Base-by-base conservation (phyloP, 1,139 yeast genomes). In the Sugiyamaella castrensis region DNA sequence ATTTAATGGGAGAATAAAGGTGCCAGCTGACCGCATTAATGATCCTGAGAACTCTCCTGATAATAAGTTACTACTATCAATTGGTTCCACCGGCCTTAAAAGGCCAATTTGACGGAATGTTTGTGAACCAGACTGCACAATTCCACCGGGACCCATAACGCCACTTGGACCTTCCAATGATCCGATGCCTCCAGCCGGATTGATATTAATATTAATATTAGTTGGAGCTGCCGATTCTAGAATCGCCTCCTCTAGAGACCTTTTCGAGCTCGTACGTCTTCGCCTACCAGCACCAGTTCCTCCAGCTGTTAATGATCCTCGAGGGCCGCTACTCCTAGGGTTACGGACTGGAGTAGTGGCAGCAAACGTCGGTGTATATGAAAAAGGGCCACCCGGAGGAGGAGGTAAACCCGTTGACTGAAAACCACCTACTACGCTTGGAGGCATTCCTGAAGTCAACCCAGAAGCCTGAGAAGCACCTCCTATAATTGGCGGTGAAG, bases 241-340 rank as follows among this genome's bases (percentile, higher is more conserved):
- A 32, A 63, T 59, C 53, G 59, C 57, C 30, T 63, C 67, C 39
- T 63, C 67, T 15, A 63, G 43, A 7, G 65, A 58, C 16, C 66
- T 56, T 42, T 63, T 63, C 4, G 65, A 58, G 31, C 62, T 59
- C 9, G 64, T 61, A 11, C 60, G 51, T 33, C 65, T 49, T 32
- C 65, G 46, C 27, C 62, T 50, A 11, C 26, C 53, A 42, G 11
- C 55, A 38, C 37, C 51, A 43, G 32, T 53, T 39, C 29, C 43
- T 33, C 13, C 50, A 49, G 33, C 47, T 46, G 24, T 19, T 5
- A 19, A 19, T 5, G 37, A 15, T 10, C 38, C 16, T 9, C 44
- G 32, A 32, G 43, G 24, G 24, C 41, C 42, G 6, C 24, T 19
- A 19, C 38, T 19, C 32, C 51, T 48, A 9, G 54, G 50, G 24